A percentile compares a stretch with the other conserved stretches of the same genome.
These are phyloP conservation scores for Penicillium alfredii DNA, from an alignment of 495 filamentous ascomycete species.

Conservation along the genomic window DNA sequence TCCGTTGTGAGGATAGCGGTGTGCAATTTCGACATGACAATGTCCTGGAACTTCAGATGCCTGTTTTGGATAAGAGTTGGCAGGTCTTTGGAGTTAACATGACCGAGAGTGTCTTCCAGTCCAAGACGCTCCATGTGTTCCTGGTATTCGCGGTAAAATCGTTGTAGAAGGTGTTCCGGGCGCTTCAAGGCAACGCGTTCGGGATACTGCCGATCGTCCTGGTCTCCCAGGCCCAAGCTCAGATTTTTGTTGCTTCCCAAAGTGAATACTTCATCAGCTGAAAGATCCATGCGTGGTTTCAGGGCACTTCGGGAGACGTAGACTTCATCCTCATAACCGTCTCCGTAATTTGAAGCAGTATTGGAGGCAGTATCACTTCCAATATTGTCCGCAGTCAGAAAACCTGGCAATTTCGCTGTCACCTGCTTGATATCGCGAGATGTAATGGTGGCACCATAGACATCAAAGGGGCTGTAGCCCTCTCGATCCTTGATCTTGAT, in stretches of 20 bases:
- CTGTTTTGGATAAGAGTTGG: constrained; percentile 63
- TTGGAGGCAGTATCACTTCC: constrained; percentile 33
- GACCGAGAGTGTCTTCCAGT: constrained; percentile 19
- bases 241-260: constrained; percentile 96
- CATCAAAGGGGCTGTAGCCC: constrained; percentile 88
- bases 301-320: constrained; percentile 15
- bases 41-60: constrained; percentile 66
- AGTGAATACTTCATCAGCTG: constrained; percentile 81
- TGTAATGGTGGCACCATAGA: constrained; percentile 78
- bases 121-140: constrained; percentile 27
- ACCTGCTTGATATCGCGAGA: constrained; percentile 43
- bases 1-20: constrained; percentile 88
- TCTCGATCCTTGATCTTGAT: constrained; percentile 96
- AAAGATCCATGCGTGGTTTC: constrained; percentile 34
- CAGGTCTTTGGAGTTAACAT: constrained; percentile 38
- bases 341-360: constrained; percentile 32
- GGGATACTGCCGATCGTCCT: constrained; percentile 89
- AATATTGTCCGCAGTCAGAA: constrained; percentile 12
- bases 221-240: constrained; percentile 83
- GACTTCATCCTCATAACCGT: constrained; percentile 31
- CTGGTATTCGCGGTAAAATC: constrained; percentile 60
- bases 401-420: constrained; percentile 16
- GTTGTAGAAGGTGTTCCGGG: constrained; percentile 69
- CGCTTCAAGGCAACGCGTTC: constrained; percentile 73
- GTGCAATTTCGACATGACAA: constrained; percentile 84